Percentiles rank a stretch among this genome's conserved stretches.
These are phyloP conservation scores for Solanum arcanum DNA, from an alignment of 257 asterid species.

Conservation along the genomic window DNA sequence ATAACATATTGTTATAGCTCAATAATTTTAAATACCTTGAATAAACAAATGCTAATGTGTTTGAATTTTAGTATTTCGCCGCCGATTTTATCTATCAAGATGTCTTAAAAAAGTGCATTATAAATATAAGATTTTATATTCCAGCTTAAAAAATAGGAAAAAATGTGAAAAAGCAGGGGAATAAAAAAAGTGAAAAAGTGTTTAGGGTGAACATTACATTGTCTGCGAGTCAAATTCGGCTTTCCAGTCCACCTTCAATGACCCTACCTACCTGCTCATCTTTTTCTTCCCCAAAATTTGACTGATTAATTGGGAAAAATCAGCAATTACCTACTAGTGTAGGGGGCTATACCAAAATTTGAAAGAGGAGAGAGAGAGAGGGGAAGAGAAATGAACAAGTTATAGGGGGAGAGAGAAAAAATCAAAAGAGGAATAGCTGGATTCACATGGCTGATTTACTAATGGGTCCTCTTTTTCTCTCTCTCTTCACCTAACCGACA, in stretches of 20 bases:
- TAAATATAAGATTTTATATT: too few species aligned
- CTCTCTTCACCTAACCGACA: constrained; percentile 49
- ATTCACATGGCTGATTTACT: constrained; percentile 69
- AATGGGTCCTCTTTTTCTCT: constrained; percentile 22
- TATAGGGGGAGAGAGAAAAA: not conserved
- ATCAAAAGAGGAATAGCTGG: constrained; percentile 28
- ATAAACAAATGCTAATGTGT: too few species aligned
- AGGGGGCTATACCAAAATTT: not conserved
- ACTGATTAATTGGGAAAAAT: not conserved
- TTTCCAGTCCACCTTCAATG: not conserved
- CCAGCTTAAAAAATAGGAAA: not conserved
- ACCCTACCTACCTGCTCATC: not conserved
- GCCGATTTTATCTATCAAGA: rapidly evolving
- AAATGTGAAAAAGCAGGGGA: not conserved
- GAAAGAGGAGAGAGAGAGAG: not conserved
- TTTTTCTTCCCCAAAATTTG: not conserved
- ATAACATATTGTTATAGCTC: too few species aligned
- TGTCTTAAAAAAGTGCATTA: too few species aligned
- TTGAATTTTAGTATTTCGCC: rapidly evolving
- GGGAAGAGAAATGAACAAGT: not conserved
- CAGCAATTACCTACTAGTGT: not conserved
- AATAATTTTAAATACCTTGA: too few species aligned
- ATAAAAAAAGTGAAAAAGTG: not conserved
- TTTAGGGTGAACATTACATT: not conserved
- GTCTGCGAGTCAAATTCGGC: not conserved